These are phyloP conservation scores for Pythium pectinolyticum DNA, from an alignment of 352 stramenopile species.

Conservation along the genomic window DNA sequence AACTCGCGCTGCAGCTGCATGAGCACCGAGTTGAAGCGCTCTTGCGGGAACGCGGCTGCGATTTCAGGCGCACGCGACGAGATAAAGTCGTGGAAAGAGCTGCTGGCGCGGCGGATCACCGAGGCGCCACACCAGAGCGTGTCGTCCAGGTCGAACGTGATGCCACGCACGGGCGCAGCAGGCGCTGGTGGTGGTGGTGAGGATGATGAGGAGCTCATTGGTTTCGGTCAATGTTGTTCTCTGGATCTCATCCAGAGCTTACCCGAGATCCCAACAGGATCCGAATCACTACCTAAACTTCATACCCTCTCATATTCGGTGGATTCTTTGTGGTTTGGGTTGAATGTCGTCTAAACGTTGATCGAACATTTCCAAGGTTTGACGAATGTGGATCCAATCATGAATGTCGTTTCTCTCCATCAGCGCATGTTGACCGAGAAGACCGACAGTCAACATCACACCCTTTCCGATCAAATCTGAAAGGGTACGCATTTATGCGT, in stretches of 20 bases:
- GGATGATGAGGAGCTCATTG: too few species aligned
- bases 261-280: too few species aligned
- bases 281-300: too few species aligned
- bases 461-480: too few species aligned
- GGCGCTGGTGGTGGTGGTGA: too few species aligned
- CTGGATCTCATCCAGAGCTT: too few species aligned
- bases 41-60: conserved; percentile 40
- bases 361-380: too few species aligned
- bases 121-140: conserved; percentile 67
- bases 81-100: conserved; percentile 54
- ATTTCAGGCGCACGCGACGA: conserved; percentile 33
- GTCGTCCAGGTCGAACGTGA: conserved; percentile 83
- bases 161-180: conserved; percentile 39
- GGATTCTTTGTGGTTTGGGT: too few species aligned
- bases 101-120: conserved; percentile 46
- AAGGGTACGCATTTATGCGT: too few species aligned
- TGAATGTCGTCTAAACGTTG: too few species aligned
- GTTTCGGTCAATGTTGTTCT: too few species aligned
- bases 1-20: conserved; percentile 41
- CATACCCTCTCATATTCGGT: too few species aligned
- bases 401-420: not conserved
- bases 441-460: not conserved
- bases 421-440: not conserved
- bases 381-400: not conserved
- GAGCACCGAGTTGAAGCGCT: conserved; percentile 44